These are phyloP conservation scores for Rosa lucieae DNA, from an alignment of 306 rosid genomes.

Conservation along the genomic window DNA sequence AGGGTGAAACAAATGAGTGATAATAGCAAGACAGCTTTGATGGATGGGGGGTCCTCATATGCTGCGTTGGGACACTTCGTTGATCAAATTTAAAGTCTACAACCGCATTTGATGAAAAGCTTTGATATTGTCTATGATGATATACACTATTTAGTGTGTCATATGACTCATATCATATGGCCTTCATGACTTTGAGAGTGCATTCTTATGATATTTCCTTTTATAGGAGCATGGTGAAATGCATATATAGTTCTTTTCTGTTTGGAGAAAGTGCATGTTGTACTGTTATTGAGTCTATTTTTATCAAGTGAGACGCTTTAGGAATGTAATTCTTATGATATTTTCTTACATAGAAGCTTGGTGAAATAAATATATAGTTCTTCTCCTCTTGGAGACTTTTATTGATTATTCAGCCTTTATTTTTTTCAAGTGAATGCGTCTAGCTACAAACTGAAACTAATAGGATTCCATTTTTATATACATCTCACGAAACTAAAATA, in stretches of 20 bases:
- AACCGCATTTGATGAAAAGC: background rate
- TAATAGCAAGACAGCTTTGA: slow-evolving; percentile 9
- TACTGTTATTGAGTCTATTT: too few species aligned
- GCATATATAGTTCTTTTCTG: background rate
- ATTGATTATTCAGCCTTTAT: too few species aligned
- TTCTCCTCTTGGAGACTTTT: too few species aligned
- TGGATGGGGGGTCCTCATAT: slow-evolving; percentile 22
- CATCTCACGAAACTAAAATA: too few species aligned
- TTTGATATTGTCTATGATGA: background rate
- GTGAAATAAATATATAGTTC: too few species aligned
- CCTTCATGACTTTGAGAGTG: background rate
- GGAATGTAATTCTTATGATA: too few species aligned
- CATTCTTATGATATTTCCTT: background rate
- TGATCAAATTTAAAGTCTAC: background rate
- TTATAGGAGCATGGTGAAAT: background rate
- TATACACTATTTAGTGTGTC: background rate
- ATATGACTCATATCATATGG: background rate
- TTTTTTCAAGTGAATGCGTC: too few species aligned
- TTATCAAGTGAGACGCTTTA: too few species aligned
- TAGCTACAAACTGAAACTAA: too few species aligned
- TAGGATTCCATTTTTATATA: too few species aligned
- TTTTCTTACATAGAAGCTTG: too few species aligned
- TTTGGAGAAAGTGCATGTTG: background rate
- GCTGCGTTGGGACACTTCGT: slow-evolving; percentile 4
- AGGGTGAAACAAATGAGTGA: slow-evolving; percentile 18